Percentiles rank a stretch among this genome's conserved stretches.
Evolutionary conservation across 306 rosid genomes (phyloP).

Genomic region (Pyrus betulifolia): DNA sequence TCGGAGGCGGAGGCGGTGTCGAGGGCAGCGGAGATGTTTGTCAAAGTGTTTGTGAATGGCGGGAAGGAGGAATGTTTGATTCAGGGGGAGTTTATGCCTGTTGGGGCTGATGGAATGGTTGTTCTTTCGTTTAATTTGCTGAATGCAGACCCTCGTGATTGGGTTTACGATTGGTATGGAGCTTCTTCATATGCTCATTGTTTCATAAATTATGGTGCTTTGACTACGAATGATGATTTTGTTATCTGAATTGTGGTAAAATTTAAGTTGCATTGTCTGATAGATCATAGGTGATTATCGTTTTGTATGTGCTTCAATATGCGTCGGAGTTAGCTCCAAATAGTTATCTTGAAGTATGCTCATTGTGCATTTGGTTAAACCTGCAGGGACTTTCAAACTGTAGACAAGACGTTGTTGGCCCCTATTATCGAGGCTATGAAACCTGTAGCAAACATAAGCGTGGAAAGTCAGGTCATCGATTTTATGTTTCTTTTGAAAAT

Average conservation of each 20-base stretch:
- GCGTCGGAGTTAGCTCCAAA: not conserved
- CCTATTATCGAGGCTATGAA: slow-evolving; percentile 67
- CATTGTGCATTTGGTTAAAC: slow-evolving; percentile 3
- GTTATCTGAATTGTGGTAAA: not conserved
- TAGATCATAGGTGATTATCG: not conserved
- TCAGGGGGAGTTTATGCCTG: slow-evolving; percentile 90
- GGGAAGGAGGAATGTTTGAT: slow-evolving; percentile 67
- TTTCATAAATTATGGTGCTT: not conserved
- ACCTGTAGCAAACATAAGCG: slow-evolving; percentile 68
- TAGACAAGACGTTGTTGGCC: slow-evolving; percentile 57
- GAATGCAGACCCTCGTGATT: slow-evolving; percentile 69
- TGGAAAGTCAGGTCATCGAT: slow-evolving; percentile 74
- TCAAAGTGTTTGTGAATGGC: slow-evolving; percentile 80
- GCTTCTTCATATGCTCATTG: not conserved
- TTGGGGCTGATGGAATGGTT: slow-evolving; percentile 85
- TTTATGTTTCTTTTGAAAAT: not conserved
- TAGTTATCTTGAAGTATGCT: not conserved
- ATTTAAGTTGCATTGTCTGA: not conserved
- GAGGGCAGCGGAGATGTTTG: slow-evolving; percentile 64
- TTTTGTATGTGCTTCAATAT: not conserved
- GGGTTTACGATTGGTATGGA: slow-evolving; percentile 82
- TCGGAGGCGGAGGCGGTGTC: slow-evolving; percentile 44
- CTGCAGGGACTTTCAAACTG: slow-evolving; percentile 63
- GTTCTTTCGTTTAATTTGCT: slow-evolving; percentile 92
- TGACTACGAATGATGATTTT: not conserved